phyloP scores from a whole-genome alignment of 2,329 filamentous ascomycete species.

The Colletotrichum sublineola region DNA sequence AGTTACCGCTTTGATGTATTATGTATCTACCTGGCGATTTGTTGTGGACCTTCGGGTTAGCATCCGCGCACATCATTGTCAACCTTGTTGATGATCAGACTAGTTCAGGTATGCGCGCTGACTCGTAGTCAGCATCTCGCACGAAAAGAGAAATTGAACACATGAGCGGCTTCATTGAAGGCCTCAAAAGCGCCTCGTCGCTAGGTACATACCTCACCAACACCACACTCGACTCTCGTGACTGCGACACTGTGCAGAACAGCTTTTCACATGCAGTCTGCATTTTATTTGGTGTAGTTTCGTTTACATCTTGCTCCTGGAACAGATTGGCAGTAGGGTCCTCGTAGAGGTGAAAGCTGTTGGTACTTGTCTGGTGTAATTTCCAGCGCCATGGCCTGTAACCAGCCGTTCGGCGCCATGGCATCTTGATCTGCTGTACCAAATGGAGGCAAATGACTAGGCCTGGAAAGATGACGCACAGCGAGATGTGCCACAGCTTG shows the following conservation, averaged over 20 bases:
- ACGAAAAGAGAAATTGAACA: slow-evolving; percentile 1
- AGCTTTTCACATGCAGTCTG: slow-evolving; percentile 12
- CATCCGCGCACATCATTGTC: slow-evolving; percentile 9
- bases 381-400: slow-evolving; percentile 36
- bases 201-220: slow-evolving; percentile 3
- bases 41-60: not conserved
- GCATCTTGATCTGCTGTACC: slow-evolving; percentile 16
- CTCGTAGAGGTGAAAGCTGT: slow-evolving; percentile 16
- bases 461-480: not conserved
- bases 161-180: slow-evolving; percentile 22
- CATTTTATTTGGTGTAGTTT: slow-evolving; percentile 11
- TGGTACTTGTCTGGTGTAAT: not conserved
- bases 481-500: slow-evolving; percentile 15
- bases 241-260: slow-evolving; percentile 18
- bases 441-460: not conserved
- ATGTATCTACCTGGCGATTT: slow-evolving; percentile 29
- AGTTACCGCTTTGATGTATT: slow-evolving; percentile 24
- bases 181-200: slow-evolving; percentile 10
- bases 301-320: slow-evolving; percentile 26
- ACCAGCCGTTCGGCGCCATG: slow-evolving; percentile 38
- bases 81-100: too few species aligned
- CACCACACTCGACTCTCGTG: slow-evolving; percentile 14
- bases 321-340: slow-evolving; percentile 25
- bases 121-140: slow-evolving; percentile 1
- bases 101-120: too few species aligned